These are phyloP conservation scores for Ogataea paradorogensis DNA, from an alignment of 805 yeast species.

Conservation along the genomic window DNA sequence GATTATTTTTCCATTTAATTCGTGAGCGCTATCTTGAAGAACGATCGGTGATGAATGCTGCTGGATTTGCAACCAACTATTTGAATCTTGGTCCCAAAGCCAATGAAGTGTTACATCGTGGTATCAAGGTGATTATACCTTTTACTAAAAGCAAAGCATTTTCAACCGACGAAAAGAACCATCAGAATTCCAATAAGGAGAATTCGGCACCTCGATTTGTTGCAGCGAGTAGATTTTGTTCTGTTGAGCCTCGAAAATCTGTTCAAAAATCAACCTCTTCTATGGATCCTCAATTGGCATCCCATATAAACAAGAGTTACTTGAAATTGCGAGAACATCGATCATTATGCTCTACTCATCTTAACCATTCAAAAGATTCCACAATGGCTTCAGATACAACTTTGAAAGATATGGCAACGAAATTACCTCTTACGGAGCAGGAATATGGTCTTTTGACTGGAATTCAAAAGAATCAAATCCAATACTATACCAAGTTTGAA, in stretches of 20 bases:
- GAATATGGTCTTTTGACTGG: conserved; percentile 44
- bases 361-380: conserved; percentile 35
- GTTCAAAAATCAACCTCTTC: conserved; percentile 4
- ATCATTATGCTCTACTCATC: conserved; percentile 39
- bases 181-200: conserved; percentile 21
- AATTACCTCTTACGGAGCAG: conserved; percentile 48
- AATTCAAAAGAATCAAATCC: conserved; percentile 31
- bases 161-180: neutral
- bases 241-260: conserved; percentile 1
- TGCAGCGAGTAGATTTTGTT: conserved; percentile 18
- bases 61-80: conserved; percentile 82
- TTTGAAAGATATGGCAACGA: conserved; percentile 52
- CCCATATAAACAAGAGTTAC: conserved; percentile 31
- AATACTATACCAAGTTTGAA: conserved; percentile 27
- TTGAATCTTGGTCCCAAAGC: conserved; percentile 62
- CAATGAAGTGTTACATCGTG: conserved; percentile 38
- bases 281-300: conserved; percentile 24
- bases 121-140: conserved; percentile 47
- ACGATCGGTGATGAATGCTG: conserved; percentile 63
- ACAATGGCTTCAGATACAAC: conserved; percentile 39
- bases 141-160: conserved; percentile 35
- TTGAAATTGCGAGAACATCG: conserved; percentile 39
- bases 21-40: conserved; percentile 66
- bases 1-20: conserved; percentile 77
- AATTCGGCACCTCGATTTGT: conserved; percentile 18